Percentiles rank a stretch among this genome's conserved stretches.
These are phyloP conservation scores for Aspergillus pseudonomiae DNA, from an alignment of 2,329 filamentous ascomycete species.

Conservation along the genomic window DNA sequence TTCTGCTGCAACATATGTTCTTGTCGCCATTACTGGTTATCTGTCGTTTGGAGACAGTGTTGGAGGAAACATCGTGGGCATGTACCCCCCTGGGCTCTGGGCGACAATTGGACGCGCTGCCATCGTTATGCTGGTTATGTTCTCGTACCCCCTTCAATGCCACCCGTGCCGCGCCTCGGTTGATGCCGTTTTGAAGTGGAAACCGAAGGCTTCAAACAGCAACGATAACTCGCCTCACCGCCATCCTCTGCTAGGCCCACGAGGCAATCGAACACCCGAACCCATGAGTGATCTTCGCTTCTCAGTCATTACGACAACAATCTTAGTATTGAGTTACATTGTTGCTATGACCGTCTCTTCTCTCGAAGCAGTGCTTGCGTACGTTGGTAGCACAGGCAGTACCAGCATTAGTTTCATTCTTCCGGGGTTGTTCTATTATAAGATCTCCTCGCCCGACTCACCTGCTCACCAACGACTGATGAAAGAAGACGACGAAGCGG, in stretches of 20 bases:
- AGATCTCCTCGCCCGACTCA: constrained; percentile 89
- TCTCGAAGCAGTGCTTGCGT: constrained; percentile 87
- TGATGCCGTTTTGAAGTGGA: constrained; percentile 92
- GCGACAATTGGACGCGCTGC: constrained; percentile 93
- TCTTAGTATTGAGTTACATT: constrained; percentile 82
- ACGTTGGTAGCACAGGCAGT: constrained; percentile 90
- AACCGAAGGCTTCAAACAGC: constrained; percentile 56
- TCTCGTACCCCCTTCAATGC: constrained; percentile 92
- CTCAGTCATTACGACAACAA: constrained; percentile 81
- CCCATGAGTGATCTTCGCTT: constrained; percentile 86
- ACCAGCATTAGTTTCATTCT: constrained; percentile 97
- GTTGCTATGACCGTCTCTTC: constrained; percentile 89
- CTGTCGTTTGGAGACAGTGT: constrained; percentile 91
- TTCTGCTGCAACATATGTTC: constrained; percentile 81
- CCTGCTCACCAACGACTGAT: constrained; percentile 81
- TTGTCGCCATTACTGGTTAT: constrained; percentile 94
- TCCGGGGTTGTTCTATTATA: constrained; percentile 96
- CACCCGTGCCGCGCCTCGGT: constrained; percentile 95
- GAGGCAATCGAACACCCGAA: constrained; percentile 51
- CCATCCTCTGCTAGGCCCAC: constrained; percentile 45
- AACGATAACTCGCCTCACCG: constrained; percentile 48
- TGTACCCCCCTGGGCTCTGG: constrained; percentile 78
- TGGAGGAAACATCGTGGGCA: constrained; percentile 87
- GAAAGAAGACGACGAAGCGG: constrained; percentile 83
- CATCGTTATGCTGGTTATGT: constrained; percentile 94